phyloP scores from a whole-genome alignment of 106 monocot genomes.

The Alisma plantagoaquatica region DNA sequence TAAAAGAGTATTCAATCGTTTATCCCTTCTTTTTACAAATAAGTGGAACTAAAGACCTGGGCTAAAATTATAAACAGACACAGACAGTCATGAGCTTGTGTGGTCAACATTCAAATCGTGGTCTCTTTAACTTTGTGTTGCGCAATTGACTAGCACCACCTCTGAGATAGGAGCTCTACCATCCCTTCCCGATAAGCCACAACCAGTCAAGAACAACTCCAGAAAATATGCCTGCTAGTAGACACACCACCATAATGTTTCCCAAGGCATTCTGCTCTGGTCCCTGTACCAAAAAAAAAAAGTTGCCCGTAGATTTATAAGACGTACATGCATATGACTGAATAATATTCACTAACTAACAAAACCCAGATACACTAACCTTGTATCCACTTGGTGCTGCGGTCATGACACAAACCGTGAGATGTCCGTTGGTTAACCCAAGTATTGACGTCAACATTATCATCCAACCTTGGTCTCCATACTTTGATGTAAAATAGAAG shows the following conservation, averaged over 20 bases:
- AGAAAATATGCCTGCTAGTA: constrained; percentile 51
- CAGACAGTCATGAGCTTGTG: too few relatives aligned
- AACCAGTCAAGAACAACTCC: constrained; percentile 66
- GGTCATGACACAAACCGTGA: constrained; percentile 51
- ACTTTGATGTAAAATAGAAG: constrained; percentile 27
- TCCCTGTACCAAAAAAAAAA: constrained; percentile 26
- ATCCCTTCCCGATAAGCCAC: constrained; percentile 81
- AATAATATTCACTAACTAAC: not conserved
- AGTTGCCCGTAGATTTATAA: not conserved
- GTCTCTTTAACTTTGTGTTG: too few relatives aligned
- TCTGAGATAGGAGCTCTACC: too few relatives aligned
- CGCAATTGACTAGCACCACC: too few relatives aligned
- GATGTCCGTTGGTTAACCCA: constrained; percentile 54
- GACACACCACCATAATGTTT: constrained; percentile 40
- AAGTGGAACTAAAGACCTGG: too few relatives aligned
- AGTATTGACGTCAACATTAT: constrained; percentile 58
- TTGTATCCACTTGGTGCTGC: constrained; percentile 65
- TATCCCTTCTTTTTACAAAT: too few relatives aligned
- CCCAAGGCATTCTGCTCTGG: constrained; percentile 75
- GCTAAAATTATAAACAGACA: too few relatives aligned
- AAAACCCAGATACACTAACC: constrained; percentile 14
- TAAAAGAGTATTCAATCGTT: too few relatives aligned
- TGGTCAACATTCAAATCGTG: too few relatives aligned
- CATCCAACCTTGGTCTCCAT: constrained; percentile 55
- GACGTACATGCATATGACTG: not conserved